Evolutionary conservation across 495 filamentous ascomycete genomes (phyloP).

Genomic region (Schizothecium vesticola): DNA sequence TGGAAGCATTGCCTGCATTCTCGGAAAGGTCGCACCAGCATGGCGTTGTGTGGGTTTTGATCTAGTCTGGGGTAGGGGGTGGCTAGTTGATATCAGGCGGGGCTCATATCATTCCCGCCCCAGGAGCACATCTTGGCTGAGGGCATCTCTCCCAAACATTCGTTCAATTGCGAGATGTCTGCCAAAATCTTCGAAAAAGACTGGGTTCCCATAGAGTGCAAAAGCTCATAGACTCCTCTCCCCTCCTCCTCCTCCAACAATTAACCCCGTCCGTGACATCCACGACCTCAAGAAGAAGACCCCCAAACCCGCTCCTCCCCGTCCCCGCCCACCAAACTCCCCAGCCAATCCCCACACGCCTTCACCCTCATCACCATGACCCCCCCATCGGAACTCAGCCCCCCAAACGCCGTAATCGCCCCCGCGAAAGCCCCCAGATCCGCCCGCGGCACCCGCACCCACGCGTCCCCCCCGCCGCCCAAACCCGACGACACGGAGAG

Average conservation of each 20-base stretch:
- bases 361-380: constrained; percentile 30
- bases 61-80: background rate
- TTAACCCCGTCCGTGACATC: background rate
- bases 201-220: background rate
- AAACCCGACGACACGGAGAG: constrained; percentile 49
- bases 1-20: constrained; percentile 4
- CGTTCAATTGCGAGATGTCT: background rate
- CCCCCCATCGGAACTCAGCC: constrained; percentile 44
- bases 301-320: constrained; percentile 36
- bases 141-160: too few relatives aligned
- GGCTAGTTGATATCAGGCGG: background rate
- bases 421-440: constrained; percentile 55
- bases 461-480: constrained; percentile 45
- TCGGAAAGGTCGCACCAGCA: constrained; percentile 10
- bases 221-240: background rate
- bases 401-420: constrained; percentile 63
- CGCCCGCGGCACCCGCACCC: constrained; percentile 69
- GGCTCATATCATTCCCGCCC: too few relatives aligned
- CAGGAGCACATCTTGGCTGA: too few relatives aligned
- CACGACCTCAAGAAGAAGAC: constrained; percentile 12
- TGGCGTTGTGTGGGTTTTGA: constrained; percentile 12
- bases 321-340: constrained; percentile 35
- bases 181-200: background rate
- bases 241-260: background rate
- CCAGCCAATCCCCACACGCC: constrained; percentile 44